These are phyloP conservation scores for Hymenoscyphus albidus DNA, from an alignment of 2,329 filamentous ascomycete genomes.

Conservation along the genomic window DNA sequence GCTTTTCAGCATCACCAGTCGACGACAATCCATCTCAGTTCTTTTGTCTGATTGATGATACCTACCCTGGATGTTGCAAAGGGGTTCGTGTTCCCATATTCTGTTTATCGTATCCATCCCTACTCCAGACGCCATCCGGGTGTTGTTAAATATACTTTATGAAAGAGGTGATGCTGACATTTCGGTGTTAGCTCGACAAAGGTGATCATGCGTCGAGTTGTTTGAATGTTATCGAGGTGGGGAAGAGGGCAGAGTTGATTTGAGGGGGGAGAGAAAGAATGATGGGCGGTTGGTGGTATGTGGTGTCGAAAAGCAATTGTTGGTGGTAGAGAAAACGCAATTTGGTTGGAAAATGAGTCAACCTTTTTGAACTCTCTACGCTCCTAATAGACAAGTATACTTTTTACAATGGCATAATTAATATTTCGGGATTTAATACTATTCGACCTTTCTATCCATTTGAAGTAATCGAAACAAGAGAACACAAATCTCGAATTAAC, in stretches of 20 bases:
- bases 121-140: background rate
- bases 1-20: background rate
- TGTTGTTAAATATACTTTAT: background rate
- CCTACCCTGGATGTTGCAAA: constrained; percentile 1
- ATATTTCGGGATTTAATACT: no score
- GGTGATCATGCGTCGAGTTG: background rate
- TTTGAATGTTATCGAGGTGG: background rate
- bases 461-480: no score
- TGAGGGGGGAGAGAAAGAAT: background rate
- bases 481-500: no score
- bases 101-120: background rate
- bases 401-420: no score
- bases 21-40: background rate
- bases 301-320: no score
- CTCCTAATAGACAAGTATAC: no score
- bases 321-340: no score
- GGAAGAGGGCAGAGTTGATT: background rate
- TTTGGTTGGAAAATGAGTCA: no score
- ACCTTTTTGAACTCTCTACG: no score
- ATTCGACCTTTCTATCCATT: no score
- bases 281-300: background rate
- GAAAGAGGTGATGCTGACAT: background rate
- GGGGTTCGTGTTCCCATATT: background rate
- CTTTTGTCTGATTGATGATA: constrained; percentile 1
- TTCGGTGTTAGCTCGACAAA: background rate